These are phyloP conservation scores for Macroventuria anomochaeta DNA, from an alignment of 2,329 filamentous ascomycete genomes.

Conservation along the genomic window DNA sequence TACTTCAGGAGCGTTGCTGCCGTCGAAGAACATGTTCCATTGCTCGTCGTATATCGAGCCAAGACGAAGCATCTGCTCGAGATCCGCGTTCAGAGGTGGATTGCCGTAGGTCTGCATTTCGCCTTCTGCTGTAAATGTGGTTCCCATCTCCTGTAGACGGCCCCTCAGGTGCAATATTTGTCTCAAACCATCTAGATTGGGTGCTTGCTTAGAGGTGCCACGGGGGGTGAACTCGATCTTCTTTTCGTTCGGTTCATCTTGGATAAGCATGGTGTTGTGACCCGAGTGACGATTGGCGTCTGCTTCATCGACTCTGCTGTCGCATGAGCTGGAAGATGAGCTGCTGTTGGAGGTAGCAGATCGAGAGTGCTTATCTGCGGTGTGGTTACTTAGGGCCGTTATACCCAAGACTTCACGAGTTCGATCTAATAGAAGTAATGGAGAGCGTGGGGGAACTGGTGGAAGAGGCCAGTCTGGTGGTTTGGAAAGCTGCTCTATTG, in stretches of 20 bases:
- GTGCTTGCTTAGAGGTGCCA: background rate
- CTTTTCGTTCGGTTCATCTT: background rate
- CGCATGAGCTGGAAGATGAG: background rate
- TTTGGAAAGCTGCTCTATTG: conserved; percentile 1
- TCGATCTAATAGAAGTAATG: background rate
- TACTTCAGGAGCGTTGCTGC: background rate
- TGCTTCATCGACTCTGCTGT: background rate
- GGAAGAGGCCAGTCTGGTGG: conserved; percentile 1
- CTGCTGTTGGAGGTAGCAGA: background rate
- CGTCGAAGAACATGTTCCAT: conserved; percentile 13
- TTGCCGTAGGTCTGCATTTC: conserved; percentile 18
- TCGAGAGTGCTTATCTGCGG: background rate
- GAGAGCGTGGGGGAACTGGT: background rate
- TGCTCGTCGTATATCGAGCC: conserved; percentile 17
- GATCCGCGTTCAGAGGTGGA: conserved; percentile 4
- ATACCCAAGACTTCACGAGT: background rate
- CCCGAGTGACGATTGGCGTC: background rate
- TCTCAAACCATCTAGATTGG: background rate
- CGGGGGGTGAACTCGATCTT: background rate
- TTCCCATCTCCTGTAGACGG: conserved; percentile 16
- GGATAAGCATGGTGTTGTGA: background rate
- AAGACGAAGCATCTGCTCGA: conserved; percentile 17
- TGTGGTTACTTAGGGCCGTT: too few relatives aligned
- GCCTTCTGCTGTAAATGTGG: conserved; percentile 10
- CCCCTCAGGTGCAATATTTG: background rate